Evolutionary conservation across 331 rosid genomes (phyloP), one percentile per base, ranked within the genome.

Genomic region (Rosa hybrid): DNA sequence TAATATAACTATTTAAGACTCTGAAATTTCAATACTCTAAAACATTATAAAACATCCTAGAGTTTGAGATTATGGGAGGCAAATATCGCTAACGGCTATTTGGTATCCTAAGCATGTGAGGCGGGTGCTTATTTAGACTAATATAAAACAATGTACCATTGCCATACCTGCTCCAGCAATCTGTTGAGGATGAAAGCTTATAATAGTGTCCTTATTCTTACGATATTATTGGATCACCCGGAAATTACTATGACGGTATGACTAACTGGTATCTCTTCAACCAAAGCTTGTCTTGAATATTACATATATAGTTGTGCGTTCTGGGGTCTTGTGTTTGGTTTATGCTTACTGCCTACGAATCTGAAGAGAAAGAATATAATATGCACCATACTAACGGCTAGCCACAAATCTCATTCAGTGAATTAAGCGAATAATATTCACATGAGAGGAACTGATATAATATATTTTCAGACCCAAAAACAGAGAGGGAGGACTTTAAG

Each of bases 281-380:
- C 72, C 72, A 68, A 68, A 68, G 72, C 25, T 11, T 67, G 27
- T 41, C 72, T 39, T 67, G 49, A 67, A 67, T 41, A 3, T 68
- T 68, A 68, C 72, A 41, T 65, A 34, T 34, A 11, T 20, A 68
- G 72, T 41, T 65, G 71, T 34, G 71, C 71, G 46, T 34, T 68
- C 20, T 68, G 72, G 50, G 50, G 49, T 68, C 72, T 39, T 68
- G 50, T 68, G 72, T 41, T 68, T 68, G 72, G 50, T 18, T 39
- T 68, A 68, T 20, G 72, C 72, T 8, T n/a, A 8, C 72, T 34
- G 25, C 27, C 49, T 68, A 18, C 70, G 50, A 39, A 39, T 20
- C 49, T 68, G 45, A 4, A 1, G 72, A 68, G 46, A 8, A 17
- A 7, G 27, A 41, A 39, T 39, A 39, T 10, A 68, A 68, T 68